A percentile compares a stretch with the other conserved stretches of the same genome.
phyloP scores from a whole-genome alignment of 192 early-diverging fungal species.

The Fimicolochytrium jonesii region DNA sequence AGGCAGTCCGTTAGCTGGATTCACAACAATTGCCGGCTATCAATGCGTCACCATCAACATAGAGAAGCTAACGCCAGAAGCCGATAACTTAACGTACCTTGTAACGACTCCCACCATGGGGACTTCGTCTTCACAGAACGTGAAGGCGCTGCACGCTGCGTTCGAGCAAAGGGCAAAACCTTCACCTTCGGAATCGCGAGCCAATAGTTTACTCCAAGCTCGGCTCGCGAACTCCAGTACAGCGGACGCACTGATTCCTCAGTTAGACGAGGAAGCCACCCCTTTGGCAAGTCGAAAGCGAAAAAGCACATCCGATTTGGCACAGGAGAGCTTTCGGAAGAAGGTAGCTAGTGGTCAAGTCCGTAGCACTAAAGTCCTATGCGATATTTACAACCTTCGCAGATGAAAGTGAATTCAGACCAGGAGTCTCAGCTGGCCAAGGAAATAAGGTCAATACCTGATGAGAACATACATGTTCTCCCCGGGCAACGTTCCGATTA shows the following conservation, averaged over 20 bases:
- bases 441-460: constrained; percentile 3
- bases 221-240: no score
- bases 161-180: no score
- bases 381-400: no score
- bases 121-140: no score
- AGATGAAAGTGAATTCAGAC: no score
- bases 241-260: no score
- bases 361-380: no score
- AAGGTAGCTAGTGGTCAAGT: no score
- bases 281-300: not conserved
- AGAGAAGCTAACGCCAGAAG: constrained; percentile 12
- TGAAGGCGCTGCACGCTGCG: no score
- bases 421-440: not conserved
- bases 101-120: no score
- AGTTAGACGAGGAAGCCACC: not conserved
- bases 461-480: constrained; percentile 24
- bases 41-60: constrained; percentile 2
- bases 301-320: constrained; percentile 14
- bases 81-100: not conserved
- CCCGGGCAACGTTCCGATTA: constrained; percentile 30
- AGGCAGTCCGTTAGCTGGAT: constrained; percentile 22
- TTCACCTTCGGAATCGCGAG: no score
- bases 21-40: constrained; percentile 1
- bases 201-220: no score
- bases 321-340: not conserved